phyloP scores from a whole-genome alignment of 805 yeast genomes.

The Candida coleopterorum region DNA sequence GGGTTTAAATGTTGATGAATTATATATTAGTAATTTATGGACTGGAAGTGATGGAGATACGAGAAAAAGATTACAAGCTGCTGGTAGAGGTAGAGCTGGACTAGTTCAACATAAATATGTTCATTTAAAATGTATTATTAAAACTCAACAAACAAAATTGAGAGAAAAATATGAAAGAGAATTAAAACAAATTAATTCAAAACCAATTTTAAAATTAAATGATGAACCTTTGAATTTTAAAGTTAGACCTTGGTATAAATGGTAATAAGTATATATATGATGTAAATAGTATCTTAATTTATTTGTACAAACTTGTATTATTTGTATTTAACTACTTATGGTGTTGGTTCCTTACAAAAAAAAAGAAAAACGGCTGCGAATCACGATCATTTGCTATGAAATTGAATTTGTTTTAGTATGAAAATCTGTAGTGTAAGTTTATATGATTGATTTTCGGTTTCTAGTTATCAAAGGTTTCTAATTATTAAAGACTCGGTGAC shows the following conservation, averaged over 20 bases:
- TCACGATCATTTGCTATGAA: too few relatives aligned
- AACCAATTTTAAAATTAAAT: conserved; percentile 49
- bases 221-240: conserved; percentile 40
- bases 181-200: conserved; percentile 42
- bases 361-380: too few relatives aligned
- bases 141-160: conserved; percentile 57
- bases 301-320: too few relatives aligned
- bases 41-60: conserved; percentile 83
- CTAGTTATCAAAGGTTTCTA: too few relatives aligned
- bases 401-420: too few relatives aligned
- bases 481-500: too few relatives aligned
- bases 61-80: conserved; percentile 67
- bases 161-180: conserved; percentile 58
- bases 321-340: too few relatives aligned
- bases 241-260: conserved; percentile 37
- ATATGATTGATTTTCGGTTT: too few relatives aligned
- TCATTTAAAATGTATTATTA: conserved; percentile 75
- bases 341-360: too few relatives aligned
- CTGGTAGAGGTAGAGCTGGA: conserved; percentile 91
- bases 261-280: conserved; percentile 27
- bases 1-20: conserved; percentile 53
- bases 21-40: conserved; percentile 82
- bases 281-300: too few relatives aligned
- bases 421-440: too few relatives aligned
- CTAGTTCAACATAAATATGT: conserved; percentile 69